phyloP scores from a whole-genome alignment of 2,329 filamentous ascomycete species.

The Rhynchosporium secalis region DNA sequence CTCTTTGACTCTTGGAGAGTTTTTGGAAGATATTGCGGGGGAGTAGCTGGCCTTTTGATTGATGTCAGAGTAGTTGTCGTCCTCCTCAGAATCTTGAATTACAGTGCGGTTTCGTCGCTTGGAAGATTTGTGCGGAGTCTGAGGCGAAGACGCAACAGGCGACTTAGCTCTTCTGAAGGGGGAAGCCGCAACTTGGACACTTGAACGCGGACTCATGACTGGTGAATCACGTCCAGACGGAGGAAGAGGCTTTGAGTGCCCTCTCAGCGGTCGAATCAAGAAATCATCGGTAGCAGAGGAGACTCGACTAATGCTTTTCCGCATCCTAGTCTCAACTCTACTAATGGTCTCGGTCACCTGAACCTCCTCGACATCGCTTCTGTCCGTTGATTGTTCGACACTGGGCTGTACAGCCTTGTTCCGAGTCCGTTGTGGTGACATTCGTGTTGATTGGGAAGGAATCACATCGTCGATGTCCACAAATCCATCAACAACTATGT shows the following conservation, averaged over 20 bases:
- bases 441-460: conserved; percentile 13
- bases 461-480: conserved; percentile 38
- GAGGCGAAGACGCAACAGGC: conserved; percentile 6
- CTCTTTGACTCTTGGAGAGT: conserved; percentile 21
- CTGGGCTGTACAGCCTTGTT: conserved; percentile 19
- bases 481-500: conserved; percentile 32
- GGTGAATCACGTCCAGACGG: background rate
- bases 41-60: conserved; percentile 26
- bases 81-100: conserved; percentile 40
- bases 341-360: conserved; percentile 35
- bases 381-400: conserved; percentile 21
- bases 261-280: conserved; percentile 9
- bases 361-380: conserved; percentile 24
- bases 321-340: conserved; percentile 31
- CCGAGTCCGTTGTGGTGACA: background rate
- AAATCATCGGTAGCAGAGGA: conserved; percentile 23
- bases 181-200: conserved; percentile 34
- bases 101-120: conserved; percentile 21
- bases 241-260: background rate
- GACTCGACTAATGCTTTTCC: conserved; percentile 33
- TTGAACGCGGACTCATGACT: background rate
- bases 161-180: conserved; percentile 23
- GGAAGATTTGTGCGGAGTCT: conserved; percentile 24
- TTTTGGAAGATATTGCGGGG: conserved; percentile 24
- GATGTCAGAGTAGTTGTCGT: conserved; percentile 30